These are phyloP conservation scores for Pythium apleroticum DNA, from an alignment of 352 stramenopile genomes.

Conservation along the genomic window DNA sequence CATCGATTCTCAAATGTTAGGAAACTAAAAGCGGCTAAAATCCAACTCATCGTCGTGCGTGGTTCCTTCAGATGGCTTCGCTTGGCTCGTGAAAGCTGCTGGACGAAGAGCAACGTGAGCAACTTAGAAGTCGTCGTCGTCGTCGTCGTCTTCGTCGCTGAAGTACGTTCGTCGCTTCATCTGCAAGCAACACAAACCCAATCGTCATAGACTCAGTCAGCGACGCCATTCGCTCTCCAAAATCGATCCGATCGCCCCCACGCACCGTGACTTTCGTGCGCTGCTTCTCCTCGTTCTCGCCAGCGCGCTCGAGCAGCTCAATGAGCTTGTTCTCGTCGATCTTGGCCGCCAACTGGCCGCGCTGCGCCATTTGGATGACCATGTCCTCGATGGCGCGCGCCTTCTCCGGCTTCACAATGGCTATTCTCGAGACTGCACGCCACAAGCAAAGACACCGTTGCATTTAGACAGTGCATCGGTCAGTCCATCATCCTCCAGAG, in stretches of 20 bases:
- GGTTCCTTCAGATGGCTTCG: background rate
- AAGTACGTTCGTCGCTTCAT: slow-evolving; percentile 89
- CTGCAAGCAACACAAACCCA: slow-evolving; percentile 27
- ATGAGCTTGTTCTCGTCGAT: slow-evolving; percentile 88
- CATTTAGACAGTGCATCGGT: background rate
- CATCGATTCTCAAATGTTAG: slow-evolving; percentile 14
- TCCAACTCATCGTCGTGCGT: too few relatives aligned
- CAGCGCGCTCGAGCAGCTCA: slow-evolving; percentile 75
- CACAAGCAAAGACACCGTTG: too few relatives aligned
- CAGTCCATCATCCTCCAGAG: background rate
- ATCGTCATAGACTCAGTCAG: background rate
- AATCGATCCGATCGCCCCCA: background rate
- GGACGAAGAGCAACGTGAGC: background rate
- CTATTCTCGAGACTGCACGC: slow-evolving; percentile 78
- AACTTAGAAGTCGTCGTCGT: slow-evolving; percentile 55
- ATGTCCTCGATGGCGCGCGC: slow-evolving; percentile 82
- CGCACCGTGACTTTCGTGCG: slow-evolving; percentile 87
- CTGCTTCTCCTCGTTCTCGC: slow-evolving; percentile 80
- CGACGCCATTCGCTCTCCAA: background rate
- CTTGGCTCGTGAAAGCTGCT: background rate
- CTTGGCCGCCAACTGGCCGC: slow-evolving; percentile 73
- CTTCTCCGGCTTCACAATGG: slow-evolving; percentile 89
- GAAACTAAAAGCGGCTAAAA: background rate
- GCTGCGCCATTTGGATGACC: slow-evolving; percentile 86
- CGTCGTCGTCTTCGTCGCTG: slow-evolving; percentile 85